These are phyloP conservation scores for Vaccinium corymbosum DNA, from an alignment of 148 eudicot genomes.

Conservation along the genomic window DNA sequence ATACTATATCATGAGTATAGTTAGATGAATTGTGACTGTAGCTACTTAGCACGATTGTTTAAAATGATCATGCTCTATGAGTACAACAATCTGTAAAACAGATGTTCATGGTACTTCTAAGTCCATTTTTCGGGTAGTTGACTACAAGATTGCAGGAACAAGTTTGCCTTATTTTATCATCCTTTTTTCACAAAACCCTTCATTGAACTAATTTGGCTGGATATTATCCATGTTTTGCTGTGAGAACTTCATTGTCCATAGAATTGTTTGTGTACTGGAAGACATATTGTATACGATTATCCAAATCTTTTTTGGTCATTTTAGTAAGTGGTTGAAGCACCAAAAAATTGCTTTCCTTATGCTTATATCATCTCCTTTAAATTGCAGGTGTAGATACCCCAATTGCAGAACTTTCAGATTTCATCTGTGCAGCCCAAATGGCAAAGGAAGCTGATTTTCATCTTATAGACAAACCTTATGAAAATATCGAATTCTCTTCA, in stretches of 20 bases:
- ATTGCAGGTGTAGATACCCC: constrained; percentile 61
- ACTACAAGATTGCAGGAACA: background rate
- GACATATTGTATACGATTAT: background rate
- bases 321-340: background rate
- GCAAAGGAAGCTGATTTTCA: constrained; percentile 47
- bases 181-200: background rate
- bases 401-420: constrained; percentile 54
- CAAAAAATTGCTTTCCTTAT: background rate
- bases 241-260: background rate
- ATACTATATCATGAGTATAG: background rate
- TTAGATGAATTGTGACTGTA: background rate
- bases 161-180: background rate
- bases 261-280: background rate
- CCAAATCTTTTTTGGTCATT: background rate
- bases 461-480: constrained; percentile 22
- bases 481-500: constrained; percentile 9
- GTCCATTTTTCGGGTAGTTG: background rate
- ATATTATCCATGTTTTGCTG: background rate
- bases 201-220: background rate
- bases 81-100: background rate
- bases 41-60: background rate
- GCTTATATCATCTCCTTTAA: background rate
- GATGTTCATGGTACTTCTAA: background rate
- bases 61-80: background rate
- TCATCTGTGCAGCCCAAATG: constrained; percentile 64